Base-by-base conservation (phyloP, 2,329 filamentous ascomycete species). In the Fusarium penzigii region DNA sequence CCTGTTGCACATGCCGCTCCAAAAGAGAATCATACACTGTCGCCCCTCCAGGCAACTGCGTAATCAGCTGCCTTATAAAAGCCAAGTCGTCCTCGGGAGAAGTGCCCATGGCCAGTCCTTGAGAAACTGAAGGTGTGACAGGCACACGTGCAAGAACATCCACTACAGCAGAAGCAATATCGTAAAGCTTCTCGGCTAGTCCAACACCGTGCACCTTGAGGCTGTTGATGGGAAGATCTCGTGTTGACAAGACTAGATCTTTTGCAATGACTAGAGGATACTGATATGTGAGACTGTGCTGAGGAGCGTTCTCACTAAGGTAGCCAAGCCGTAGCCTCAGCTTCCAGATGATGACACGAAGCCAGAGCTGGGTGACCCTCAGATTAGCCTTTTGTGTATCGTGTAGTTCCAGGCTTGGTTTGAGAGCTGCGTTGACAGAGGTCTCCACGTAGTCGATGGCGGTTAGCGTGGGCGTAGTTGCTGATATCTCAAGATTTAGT, bases 131-230 rank as follows among this genome's bases (percentile, higher is more conserved):
- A 1, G 65, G 61, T n/a, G 57, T 56, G 5, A 69, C 62, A 1
- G 75, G 75, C 0, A 78, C 69, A 1, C 73, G 68, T 0, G 75
- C 74, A 1, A 78, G 58, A 2, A 78, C 75, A 43, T 78, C 75
- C 2, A 76, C 70, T 2, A 76, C 72, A 0, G 74, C 70, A 1
- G 72, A 77, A 0, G 74, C 74, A 25, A 78, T 68, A 36, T 78
- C 75, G 39, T 75, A 78, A 0, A 78, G 55, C 53, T 78, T 78
- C 50, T 78, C 75, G 0, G 75, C 78, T n/a, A 78, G 55, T 0
- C 75, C 75, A 10, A 74, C 73, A 1, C 75, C 75, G 11, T 78
- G 75, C 0, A 78, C 69, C 17, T 65, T 68, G 48, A 78, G 71
- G 42, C 71, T 72, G 14, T 68, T 66, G 2, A 75, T 56, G 1